Percentiles rank a stretch among this genome's conserved stretches.
Conservation (phyloP, 2,329 filamentous ascomycete genomes). For the Trichoderma breve region DNA sequence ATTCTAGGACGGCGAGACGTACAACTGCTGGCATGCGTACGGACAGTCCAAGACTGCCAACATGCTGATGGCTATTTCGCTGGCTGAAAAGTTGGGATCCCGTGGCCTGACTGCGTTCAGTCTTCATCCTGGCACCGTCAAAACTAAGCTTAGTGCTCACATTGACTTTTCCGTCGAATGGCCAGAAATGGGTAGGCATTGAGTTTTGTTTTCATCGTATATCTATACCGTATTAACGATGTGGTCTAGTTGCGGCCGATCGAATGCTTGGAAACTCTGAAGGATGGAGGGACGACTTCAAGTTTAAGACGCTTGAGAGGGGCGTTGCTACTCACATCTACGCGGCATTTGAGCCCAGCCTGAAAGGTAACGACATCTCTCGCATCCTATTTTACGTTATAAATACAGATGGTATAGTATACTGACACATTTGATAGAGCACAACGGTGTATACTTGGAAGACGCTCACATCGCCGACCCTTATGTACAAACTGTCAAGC, state of each 20-base stretch:
- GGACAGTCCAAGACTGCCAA: constrained; percentile 15
- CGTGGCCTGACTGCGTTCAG: constrained; percentile 34
- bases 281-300: not conserved
- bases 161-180: constrained; percentile 22
- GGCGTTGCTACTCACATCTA: constrained; percentile 8
- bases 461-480: constrained; percentile 5
- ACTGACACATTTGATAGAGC: not conserved
- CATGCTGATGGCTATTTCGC: constrained; percentile 24
- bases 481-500: not conserved
- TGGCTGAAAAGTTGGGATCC: constrained; percentile 34
- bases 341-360: constrained; percentile 4
- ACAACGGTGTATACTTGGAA: constrained; percentile 1
- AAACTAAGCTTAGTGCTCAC: constrained; percentile 27
- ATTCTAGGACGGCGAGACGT: constrained; percentile 4
- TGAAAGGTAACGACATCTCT: not conserved
- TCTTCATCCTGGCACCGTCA: constrained; percentile 36
- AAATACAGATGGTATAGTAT: not conserved
- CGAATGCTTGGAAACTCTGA: not conserved
- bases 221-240: not conserved
- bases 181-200: not conserved
- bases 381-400: not conserved
- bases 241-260: not conserved
- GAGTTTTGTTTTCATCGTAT: not conserved
- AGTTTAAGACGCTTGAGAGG: not conserved
- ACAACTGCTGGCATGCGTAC: constrained; percentile 7